phyloP scores from a whole-genome alignment of 306 rosid genomes.

The Datisca glomerata region DNA sequence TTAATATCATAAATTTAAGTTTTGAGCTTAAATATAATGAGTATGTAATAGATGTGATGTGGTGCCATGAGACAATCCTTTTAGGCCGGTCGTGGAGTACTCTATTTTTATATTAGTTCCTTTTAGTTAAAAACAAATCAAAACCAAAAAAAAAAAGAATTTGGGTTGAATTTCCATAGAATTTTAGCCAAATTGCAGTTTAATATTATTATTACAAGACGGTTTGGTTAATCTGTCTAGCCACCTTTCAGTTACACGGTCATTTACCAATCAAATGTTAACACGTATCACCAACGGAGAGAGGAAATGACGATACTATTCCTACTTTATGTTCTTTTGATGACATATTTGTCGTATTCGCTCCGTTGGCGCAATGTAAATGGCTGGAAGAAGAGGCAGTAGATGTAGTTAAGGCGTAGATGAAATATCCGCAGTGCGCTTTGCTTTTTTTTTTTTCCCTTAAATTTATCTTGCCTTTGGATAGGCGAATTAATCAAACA shows the following conservation, averaged over 20 bases:
- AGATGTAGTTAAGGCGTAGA: neutral
- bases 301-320: too few species aligned
- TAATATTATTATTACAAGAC: too few species aligned
- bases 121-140: too few species aligned
- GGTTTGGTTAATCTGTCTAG: too few species aligned
- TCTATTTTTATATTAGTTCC: neutral
- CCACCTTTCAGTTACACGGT: too few species aligned
- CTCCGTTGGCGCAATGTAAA: neutral
- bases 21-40: neutral
- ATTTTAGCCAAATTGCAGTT: neutral
- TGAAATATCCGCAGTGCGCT: constrained; percentile 3
- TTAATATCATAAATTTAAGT: neutral
- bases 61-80: neutral
- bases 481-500: constrained; percentile 8
- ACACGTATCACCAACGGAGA: too few species aligned
- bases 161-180: neutral
- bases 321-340: too few species aligned
- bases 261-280: too few species aligned
- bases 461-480: neutral
- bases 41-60: neutral
- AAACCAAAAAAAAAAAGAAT: too few species aligned
- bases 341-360: neutral
- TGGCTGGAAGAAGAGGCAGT: neutral
- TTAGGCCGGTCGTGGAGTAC: neutral
- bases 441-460: neutral